Evolutionary conservation across 192 early-diverging fungal species (phyloP).

Genomic region (Backusella circina): DNA sequence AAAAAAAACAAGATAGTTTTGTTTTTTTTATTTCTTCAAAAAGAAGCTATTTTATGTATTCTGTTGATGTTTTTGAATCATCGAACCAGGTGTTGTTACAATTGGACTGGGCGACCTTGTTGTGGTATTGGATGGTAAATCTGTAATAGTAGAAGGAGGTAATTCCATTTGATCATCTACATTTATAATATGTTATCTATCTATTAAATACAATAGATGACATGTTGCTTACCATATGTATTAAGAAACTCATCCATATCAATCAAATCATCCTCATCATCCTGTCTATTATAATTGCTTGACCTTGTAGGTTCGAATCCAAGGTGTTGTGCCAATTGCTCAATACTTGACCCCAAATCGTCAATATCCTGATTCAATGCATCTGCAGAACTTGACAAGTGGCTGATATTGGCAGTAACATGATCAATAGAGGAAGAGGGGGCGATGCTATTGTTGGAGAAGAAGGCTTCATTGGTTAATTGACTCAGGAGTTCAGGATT

Average conservation of each 20-base stretch:
- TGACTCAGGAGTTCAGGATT: conserved; percentile 16
- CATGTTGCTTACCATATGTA: conserved; percentile 11
- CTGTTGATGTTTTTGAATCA: neutral
- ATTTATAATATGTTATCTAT: too few species aligned
- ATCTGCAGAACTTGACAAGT: conserved; percentile 7
- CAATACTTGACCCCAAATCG: conserved; percentile 19
- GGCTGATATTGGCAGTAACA: neutral
- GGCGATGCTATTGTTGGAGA: neutral
- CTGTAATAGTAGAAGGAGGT: neutral
- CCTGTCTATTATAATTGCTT: neutral
- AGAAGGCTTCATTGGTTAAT: conserved; percentile 15
- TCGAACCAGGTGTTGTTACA: neutral
- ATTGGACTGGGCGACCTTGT: conserved; percentile 1
- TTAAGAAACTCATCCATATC: conserved; percentile 36
- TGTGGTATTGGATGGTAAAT: neutral
- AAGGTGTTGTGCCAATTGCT: conserved; percentile 22
- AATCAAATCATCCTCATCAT: conserved; percentile 13
- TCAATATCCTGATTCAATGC: conserved; percentile 25
- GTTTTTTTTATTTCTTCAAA: neutral
- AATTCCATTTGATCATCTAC: neutral
- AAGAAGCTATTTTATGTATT: neutral
- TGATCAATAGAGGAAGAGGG: neutral
- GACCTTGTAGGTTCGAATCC: conserved; percentile 21
- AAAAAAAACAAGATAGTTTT: neutral
- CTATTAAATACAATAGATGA: neutral